Base-by-base conservation (phyloP, 2,329 filamentous ascomycete genomes). In the Pseudohalonectria lignicola region DNA sequence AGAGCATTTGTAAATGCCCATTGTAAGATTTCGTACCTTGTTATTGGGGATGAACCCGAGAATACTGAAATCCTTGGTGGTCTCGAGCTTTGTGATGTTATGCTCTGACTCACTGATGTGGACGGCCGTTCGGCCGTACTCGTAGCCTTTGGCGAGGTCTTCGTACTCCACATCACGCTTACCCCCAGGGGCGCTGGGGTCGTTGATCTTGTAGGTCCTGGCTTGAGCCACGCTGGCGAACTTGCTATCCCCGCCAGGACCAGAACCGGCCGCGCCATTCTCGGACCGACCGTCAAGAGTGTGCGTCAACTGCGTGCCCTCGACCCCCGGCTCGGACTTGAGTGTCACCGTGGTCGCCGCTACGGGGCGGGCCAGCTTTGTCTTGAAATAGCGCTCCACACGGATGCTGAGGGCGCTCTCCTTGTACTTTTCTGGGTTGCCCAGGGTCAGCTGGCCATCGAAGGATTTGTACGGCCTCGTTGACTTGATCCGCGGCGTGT, bases 41-140 rank as follows among this genome's bases (percentile, higher is more conserved):
- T 80, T 71, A 46, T 64, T 74, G 3, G 78, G 75, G 21, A 96
- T 74, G 50, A 98, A 98, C 0, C 92, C 92, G 37, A 98, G 65
- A 31, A 98, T 81, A 4, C 86, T 80, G 41, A 96, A 77, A 7
- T 73, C 71, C 41, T 82, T 79, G 9, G 64, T 59, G 0, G 86
- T 92, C 50, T 93, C 81, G 25, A 95, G 69, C 46, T 83, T 87
- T n/a, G 86, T 94, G 41, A 95, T 78, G 47, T 88, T 86, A 55
- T 82, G 74, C 50, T 98, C 90, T 1, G 82, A 82, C 48, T 88
- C 80, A 46, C 77, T 85, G 47, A 98, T 94, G 47, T 83, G 80
- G 2, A 98, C 90, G 3, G 85, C 86, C 1, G 90, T 95, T 40
- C 87, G 75, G 33, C 92, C 92, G 54, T 98, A 98, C 52, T 86